Evolutionary conservation across 2,329 filamentous ascomycete species (phyloP), one percentile per base, ranked within the genome.

Genomic region (Aaosphaeria pasadenensis): DNA sequence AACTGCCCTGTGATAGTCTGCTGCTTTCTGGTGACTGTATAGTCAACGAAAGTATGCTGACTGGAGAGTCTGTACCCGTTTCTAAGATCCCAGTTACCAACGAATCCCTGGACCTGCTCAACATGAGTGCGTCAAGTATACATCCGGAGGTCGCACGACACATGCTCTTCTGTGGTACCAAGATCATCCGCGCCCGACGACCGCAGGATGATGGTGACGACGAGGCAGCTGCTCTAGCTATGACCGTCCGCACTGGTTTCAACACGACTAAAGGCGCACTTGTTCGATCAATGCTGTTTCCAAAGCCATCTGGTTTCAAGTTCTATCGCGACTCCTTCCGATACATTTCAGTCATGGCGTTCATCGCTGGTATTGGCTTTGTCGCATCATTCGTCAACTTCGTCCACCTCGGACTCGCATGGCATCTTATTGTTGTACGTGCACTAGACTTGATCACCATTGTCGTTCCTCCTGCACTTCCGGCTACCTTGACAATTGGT

Each of bases 1-100:
- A 95, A 59, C 88, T 97, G 53, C 94, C 94, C 1, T 94, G 89
- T 62, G 94, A 99, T 69, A 95, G 92, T 68, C 75, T 99, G 32
- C 75, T 99, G 5, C 79, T 99, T 0, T 89, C 89, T 45, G 95
- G 94, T 38, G 95, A 99, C 71, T 96, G 91, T 63, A 97, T 99
- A 53, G 91, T 99, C 56, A 99, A 99, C 63, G 94, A 99, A 72
- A 97, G 94, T 73, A 99, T 99, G 94, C 82, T 99, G 33, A 99
- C 94, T 36, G 84, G 92, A 49, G 94, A 99, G 76, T 97, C 94
- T 38, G 91, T 99, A 4, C 95, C 94, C 2, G 92, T 99, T 1
- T 96, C 91, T 2, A 99, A 99, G 71, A 78, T 85, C 2, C 91
- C 94, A 1, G 85, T 90, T 4, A 90, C 83, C 2, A 86, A 96